These are phyloP conservation scores for Barbarea vulgaris DNA, from an alignment of 345 rosid species.

Conservation along the genomic window DNA sequence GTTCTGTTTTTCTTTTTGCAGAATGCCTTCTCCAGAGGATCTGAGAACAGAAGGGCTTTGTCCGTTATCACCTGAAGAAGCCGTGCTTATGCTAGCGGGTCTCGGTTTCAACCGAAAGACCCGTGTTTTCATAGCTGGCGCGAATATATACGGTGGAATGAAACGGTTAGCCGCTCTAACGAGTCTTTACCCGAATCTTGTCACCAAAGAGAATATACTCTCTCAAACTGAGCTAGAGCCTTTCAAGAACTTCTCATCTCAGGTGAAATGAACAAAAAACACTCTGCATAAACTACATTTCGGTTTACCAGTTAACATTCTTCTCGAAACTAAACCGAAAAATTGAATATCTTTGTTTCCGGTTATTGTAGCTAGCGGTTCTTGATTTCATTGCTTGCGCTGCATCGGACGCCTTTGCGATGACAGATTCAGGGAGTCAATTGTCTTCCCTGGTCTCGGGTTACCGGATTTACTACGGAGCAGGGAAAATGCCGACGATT, in stretches of 20 bases:
- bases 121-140: conserved; percentile 81
- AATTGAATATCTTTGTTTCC: background rate
- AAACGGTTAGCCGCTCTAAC: conserved; percentile 70
- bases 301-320: background rate
- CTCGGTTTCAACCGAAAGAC: conserved; percentile 89
- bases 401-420: conserved; percentile 85
- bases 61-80: conserved; percentile 94
- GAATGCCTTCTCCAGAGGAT: conserved; percentile 73
- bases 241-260: conserved; percentile 84
- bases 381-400: conserved; percentile 89
- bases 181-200: conserved; percentile 80
- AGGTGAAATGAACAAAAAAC: conserved; percentile 52
- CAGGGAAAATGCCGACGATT: conserved; percentile 92
- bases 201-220: conserved; percentile 90
- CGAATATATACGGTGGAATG: conserved; percentile 79
- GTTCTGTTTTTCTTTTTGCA: conserved; percentile 32
- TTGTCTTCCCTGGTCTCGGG: conserved; percentile 90
- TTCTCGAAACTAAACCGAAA: background rate
- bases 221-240: conserved; percentile 76
- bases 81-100: conserved; percentile 90
- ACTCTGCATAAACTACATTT: background rate
- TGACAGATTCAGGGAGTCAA: conserved; percentile 98
- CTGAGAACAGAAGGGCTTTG: conserved; percentile 87
- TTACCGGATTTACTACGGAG: conserved; percentile 78
- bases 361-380: conserved; percentile 76